Percentiles rank a stretch among this genome's conserved stretches.
Evolutionary conservation across 805 yeast species (phyloP).

Genomic region (Jamesozyma spencerorum): DNA sequence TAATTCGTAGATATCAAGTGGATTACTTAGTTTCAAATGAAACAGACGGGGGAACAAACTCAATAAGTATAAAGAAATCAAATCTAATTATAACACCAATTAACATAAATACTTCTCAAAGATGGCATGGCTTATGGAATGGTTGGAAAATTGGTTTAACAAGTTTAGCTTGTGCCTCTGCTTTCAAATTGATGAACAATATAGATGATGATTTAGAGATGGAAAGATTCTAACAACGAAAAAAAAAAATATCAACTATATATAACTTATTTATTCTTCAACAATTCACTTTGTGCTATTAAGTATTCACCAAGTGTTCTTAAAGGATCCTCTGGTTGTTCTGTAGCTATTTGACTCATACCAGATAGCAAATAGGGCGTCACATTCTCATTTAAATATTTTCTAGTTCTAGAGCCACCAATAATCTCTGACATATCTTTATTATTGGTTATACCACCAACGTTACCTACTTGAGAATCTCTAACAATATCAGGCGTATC

Average conservation of each 20-base stretch:
- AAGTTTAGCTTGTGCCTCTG: conserved; percentile 77
- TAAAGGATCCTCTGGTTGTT: conserved; percentile 48
- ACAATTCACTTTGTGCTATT: conserved; percentile 31
- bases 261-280: neutral
- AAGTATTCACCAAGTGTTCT: conserved; percentile 45
- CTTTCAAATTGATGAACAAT: conserved; percentile 49
- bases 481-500: neutral
- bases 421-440: conserved; percentile 37
- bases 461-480: neutral
- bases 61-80: neutral
- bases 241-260: neutral
- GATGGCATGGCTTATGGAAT: conserved; percentile 44
- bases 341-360: conserved; percentile 42
- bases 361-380: conserved; percentile 61
- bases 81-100: conserved; percentile 7
- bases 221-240: conserved; percentile 35
- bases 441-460: neutral
- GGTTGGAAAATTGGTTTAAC: conserved; percentile 89
- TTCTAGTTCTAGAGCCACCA: conserved; percentile 66
- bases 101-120: conserved; percentile 2
- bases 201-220: conserved; percentile 36
- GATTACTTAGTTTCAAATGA: conserved; percentile 38
- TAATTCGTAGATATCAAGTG: conserved; percentile 77
- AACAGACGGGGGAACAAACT: neutral
- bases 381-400: conserved; percentile 54